Evolutionary conservation across 192 early-diverging fungal species (phyloP).

Genomic region (Coemansia sp.): DNA sequence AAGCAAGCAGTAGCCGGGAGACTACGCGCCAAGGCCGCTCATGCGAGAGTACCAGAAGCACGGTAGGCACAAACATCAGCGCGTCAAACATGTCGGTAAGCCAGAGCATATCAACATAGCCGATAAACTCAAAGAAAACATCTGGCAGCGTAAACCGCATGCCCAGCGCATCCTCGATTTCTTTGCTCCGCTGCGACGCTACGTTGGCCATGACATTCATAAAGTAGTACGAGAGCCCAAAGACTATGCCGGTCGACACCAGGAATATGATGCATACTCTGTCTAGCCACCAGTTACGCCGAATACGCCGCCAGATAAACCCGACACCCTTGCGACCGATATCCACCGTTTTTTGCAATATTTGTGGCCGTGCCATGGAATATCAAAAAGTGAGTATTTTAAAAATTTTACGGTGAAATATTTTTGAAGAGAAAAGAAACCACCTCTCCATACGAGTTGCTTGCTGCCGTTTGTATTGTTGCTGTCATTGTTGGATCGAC

Average conservation of each 20-base stretch:
- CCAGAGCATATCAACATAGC: constrained; percentile 54
- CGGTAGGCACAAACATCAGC: constrained; percentile 55
- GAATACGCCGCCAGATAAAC: constrained; percentile 27
- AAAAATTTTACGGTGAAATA: too few relatives aligned
- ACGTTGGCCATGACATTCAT: constrained; percentile 68
- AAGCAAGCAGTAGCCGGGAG: constrained; percentile 54
- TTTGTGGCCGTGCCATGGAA: constrained; percentile 2
- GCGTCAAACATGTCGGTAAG: constrained; percentile 63
- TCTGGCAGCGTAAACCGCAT: constrained; percentile 47
- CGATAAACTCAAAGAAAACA: constrained; percentile 59
- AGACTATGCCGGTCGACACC: constrained; percentile 12
- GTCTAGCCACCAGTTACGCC: constrained; percentile 56
- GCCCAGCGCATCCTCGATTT: constrained; percentile 40
- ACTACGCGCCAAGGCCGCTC: constrained; percentile 57
- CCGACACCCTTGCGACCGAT: neutral
- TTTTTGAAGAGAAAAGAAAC: too few relatives aligned
- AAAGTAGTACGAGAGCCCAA: constrained; percentile 53
- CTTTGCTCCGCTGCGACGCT: constrained; percentile 57
- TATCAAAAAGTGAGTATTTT: neutral
- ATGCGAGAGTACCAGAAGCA: constrained; percentile 53
- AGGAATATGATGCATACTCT: constrained; percentile 34
- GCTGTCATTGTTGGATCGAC: too few relatives aligned
- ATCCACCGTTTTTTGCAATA: constrained; percentile 10
- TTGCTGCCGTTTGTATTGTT: too few relatives aligned
- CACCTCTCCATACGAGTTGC: too few relatives aligned